phyloP scores from a whole-genome alignment of 495 filamentous ascomycete genomes.

The Penicillium pulvis region DNA sequence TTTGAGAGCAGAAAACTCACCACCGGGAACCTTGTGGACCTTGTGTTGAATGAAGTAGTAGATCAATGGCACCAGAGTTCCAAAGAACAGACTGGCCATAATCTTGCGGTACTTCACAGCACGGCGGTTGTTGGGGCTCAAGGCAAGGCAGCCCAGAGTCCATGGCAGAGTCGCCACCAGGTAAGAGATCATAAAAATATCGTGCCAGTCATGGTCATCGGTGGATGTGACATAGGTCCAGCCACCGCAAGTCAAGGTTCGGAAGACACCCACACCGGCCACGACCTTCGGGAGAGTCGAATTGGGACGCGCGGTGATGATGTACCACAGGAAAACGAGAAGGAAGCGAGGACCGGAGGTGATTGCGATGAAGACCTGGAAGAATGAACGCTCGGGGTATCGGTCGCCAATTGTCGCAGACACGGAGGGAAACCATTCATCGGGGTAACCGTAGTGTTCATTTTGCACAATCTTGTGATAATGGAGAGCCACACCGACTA shows the following conservation, averaged over 20 bases:
- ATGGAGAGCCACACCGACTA: conserved; percentile 83
- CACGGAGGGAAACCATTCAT: conserved; percentile 99
- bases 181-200: conserved; percentile 99
- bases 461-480: conserved; percentile 98
- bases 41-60: conserved; percentile 99
- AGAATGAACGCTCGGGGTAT: conserved; percentile 95
- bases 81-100: conserved; percentile 83
- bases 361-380: conserved; percentile 95
- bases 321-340: conserved; percentile 89
- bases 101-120: conserved; percentile 90
- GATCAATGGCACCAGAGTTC: conserved; percentile 83
- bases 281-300: conserved; percentile 78
- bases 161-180: conserved; percentile 92
- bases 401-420: conserved; percentile 98
- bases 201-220: conserved; percentile 98
- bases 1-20: conserved; percentile 54
- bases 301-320: conserved; percentile 77
- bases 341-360: conserved; percentile 93
- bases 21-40: conserved; percentile 90
- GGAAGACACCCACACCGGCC: conserved; percentile 76
- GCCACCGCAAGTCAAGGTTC: conserved; percentile 92
- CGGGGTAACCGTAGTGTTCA: conserved; percentile 92
- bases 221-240: conserved; percentile 99
- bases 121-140: conserved; percentile 82
- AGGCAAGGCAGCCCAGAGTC: conserved; percentile 85